Evolutionary conservation across 805 yeast genomes (phyloP).

Genomic region (Saccharomycopsis amapae): DNA sequence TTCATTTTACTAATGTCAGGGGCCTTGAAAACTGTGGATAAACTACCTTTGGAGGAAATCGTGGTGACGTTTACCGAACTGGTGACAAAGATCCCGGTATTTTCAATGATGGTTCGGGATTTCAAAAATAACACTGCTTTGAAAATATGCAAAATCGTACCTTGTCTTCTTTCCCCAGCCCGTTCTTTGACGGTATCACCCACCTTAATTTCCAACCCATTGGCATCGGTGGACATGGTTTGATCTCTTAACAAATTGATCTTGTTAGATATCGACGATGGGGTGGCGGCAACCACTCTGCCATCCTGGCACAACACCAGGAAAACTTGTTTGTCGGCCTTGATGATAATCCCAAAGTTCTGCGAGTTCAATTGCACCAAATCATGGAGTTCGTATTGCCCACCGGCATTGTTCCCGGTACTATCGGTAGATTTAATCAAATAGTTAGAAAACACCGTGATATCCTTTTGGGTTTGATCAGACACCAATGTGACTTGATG

Average conservation of each 20-base stretch:
- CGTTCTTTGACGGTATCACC: slow-evolving; percentile 92
- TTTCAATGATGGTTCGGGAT: slow-evolving; percentile 71
- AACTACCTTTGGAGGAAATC: slow-evolving; percentile 74
- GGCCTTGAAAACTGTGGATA: slow-evolving; percentile 43
- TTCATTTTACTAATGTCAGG: slow-evolving; percentile 80
- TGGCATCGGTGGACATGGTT: slow-evolving; percentile 80
- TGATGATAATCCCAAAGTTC: slow-evolving; percentile 81
- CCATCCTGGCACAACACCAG: slow-evolving; percentile 80
- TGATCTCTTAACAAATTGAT: slow-evolving; percentile 58
- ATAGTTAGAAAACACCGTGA: slow-evolving; percentile 88
- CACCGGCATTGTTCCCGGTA: slow-evolving; percentile 60
- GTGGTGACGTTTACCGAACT: slow-evolving; percentile 72
- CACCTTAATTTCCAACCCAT: slow-evolving; percentile 76
- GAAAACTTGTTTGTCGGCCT: slow-evolving; percentile 82
- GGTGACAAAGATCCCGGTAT: slow-evolving; percentile 86
- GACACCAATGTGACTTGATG: slow-evolving; percentile 87
- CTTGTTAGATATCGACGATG: slow-evolving; percentile 77
- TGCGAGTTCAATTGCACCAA: slow-evolving; percentile 82
- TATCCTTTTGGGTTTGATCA: slow-evolving; percentile 81
- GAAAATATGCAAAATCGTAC: slow-evolving; percentile 80
- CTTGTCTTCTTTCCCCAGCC: slow-evolving; percentile 80
- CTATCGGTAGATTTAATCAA: slow-evolving; percentile 88
- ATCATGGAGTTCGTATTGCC: slow-evolving; percentile 81
- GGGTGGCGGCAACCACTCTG: slow-evolving; percentile 59
- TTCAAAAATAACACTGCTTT: slow-evolving; percentile 73